Evolutionary conservation across 1,139 yeast genomes (phyloP).

Genomic region (Lodderomyces elongisporus): DNA sequence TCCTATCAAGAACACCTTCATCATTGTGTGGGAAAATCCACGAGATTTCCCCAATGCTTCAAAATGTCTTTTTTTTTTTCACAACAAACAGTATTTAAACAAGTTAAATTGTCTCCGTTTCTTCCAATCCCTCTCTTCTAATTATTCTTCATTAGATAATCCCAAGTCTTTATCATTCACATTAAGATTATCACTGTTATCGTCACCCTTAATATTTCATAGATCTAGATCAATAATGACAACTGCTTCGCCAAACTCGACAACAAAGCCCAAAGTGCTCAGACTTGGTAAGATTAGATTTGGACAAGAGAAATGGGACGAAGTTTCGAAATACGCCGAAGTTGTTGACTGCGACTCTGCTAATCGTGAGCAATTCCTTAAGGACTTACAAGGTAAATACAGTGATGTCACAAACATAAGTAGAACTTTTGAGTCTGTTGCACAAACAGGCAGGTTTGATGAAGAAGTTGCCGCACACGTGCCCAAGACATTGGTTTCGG

Average conservation of each 20-base stretch:
- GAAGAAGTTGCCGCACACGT: constrained; percentile 57
- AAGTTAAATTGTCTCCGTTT: too few relatives aligned
- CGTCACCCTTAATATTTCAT: too few relatives aligned
- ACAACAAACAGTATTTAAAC: too few relatives aligned
- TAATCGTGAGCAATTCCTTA: constrained; percentile 46
- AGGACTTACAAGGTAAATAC: constrained; percentile 46
- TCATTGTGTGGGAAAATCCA: too few relatives aligned
- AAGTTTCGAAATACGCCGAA: constrained; percentile 43
- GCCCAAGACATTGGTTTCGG: constrained; percentile 57
- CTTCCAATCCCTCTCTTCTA: too few relatives aligned
- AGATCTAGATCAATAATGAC: too few relatives aligned
- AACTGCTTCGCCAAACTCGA: too few relatives aligned
- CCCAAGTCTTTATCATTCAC: background rate
- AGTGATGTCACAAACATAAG: constrained; percentile 45
- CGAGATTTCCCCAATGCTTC: too few relatives aligned
- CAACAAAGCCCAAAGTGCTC: constrained; percentile 48
- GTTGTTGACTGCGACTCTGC: constrained; percentile 44
- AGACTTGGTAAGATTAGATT: constrained; percentile 51
- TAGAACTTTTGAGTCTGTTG: constrained; percentile 45
- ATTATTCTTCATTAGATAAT: too few relatives aligned
- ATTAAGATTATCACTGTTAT: background rate
- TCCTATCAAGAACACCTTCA: too few relatives aligned
- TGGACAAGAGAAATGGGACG: constrained; percentile 56
- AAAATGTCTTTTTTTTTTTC: too few relatives aligned
- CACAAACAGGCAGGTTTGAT: constrained; percentile 69